Conservation (phyloP, 345 rosid genomes). For the Eucalyptus marginata region DNA sequence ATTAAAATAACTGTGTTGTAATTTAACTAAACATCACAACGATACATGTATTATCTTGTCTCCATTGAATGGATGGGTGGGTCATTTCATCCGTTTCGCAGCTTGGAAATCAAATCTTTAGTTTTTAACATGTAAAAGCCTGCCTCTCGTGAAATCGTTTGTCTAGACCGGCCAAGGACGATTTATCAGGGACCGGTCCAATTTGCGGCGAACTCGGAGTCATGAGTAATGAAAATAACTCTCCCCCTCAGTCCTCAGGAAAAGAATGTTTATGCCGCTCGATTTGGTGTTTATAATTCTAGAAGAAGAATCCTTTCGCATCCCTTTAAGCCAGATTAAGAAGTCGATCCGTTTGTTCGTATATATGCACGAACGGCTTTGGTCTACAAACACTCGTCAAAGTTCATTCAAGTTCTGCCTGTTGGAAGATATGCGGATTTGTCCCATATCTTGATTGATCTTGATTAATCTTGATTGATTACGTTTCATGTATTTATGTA, state of each 20-base stretch:
- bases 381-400: not conserved
- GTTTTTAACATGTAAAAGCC: not conserved
- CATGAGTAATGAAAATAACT: no score
- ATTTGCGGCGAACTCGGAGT: no score
- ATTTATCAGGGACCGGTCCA: not conserved
- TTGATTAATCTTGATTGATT: no score
- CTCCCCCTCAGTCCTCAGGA: no score
- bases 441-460: no score
- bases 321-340: no score
- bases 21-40: not conserved
- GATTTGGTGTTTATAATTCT: no score
- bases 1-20: accelerated
- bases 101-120: not conserved
- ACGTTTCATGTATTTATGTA: no score
- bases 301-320: no score
- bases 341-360: no score
- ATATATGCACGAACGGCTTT: not conserved
- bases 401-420: not conserved
- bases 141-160: accelerated
- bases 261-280: no score
- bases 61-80: not conserved
- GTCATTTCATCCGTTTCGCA: not conserved
- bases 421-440: no score
- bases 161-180: not conserved
- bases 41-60: not conserved